Base-by-base conservation (phyloP, 2,329 filamentous ascomycete genomes). In the Colletotrichum sp. region DNA sequence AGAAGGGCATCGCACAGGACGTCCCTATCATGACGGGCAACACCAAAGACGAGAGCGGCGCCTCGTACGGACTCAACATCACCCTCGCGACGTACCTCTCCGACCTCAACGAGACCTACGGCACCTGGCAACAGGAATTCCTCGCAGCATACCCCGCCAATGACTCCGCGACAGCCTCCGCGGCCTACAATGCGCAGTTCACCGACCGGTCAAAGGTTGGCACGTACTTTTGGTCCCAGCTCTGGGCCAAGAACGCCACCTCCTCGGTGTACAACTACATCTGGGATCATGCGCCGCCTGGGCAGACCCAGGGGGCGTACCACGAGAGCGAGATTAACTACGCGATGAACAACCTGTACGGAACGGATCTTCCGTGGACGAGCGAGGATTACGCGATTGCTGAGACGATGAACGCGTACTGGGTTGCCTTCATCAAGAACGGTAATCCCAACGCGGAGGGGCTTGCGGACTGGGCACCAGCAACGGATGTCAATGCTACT, bases 291-390 rank as follows among this genome's bases (percentile, higher is more conserved):
- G 55, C 55, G 15, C 55, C 55, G 26, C 84, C 84, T 0, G 81
- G 83, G 8, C 84, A 85, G 71, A 39, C 65, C 63, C 77, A 79
- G 70, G 85, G 85, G 9, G 84, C 85, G 8, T 84, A 81, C 77
- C 84, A 85, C 71, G 79, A 81, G 77, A 83, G 82, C 2, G 85
- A 86, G 79, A 83, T 86, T 71, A 83, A 82, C 76, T 86, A 86
- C 68, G 81, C 80, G 2, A 78, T 85, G 28, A 85, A 85, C 72
- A 81, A 82, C 34, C 78, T 86, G 16, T 85, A 85, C 67, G 67
- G 55, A 7, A 69, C 55, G 7, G 55, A 69, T n/a, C 59, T 26
- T 0, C 52, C 34, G 6, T 70, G 57, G 59, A 30, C 28, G 9
- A n/a, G 10, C 6, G 26, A 62, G 10, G 26, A 62, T n/a, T 62